Base-by-base conservation (phyloP, 1,139 yeast species). In the Magnusiomyces suaveolens region DNA sequence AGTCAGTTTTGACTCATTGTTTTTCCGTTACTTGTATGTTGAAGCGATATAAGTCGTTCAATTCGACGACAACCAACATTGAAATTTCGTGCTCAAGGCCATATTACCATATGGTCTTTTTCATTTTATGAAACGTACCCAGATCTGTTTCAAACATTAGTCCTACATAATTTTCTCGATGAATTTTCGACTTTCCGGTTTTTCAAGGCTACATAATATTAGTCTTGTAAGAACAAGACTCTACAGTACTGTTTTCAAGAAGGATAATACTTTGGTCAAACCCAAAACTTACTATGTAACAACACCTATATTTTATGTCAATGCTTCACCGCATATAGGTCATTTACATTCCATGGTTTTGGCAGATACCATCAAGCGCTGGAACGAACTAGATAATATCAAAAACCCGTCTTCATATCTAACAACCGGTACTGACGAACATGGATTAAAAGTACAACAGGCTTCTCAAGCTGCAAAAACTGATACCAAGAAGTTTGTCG, bases 361-460 rank as follows among this genome's bases (percentile, higher is more conserved):
- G 43, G 83, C 92, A 51, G 97, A 92, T 69, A 83, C 84, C 1
- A 73, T 84, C 55, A 79, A 76, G 59, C 74, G 96, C 59, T 90
- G 96, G 96, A 79, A 79, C 50, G 64, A 63, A 25, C 69, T 83
- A 21, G 4, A 2, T 48, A 73, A 71, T 49, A 70, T 76, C 4
- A 55, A 57, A 23, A 63, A 72, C 18, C 75, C 78, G 0, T 63
- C 66, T 1, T 70, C 87, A 0, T 79, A 74, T 58, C 76, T 90
- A 65, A 78, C 87, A 12, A 92, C 98, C 0, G 99, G 99, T 0
- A 90, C 97, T 0, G 99, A 92, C 67, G 99, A 92, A 69, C 98
- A 92, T 68, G 99, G 99, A 0, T 72, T 89, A 58, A 92, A 92
- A 72, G 90, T 92, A 43, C 95, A 88, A 60, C 76, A 78, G 52